Percentiles rank a stretch among this genome's conserved stretches.
Evolutionary conservation across 2,329 filamentous ascomycete genomes (phyloP).

Genomic region (Xylaria sp.): DNA sequence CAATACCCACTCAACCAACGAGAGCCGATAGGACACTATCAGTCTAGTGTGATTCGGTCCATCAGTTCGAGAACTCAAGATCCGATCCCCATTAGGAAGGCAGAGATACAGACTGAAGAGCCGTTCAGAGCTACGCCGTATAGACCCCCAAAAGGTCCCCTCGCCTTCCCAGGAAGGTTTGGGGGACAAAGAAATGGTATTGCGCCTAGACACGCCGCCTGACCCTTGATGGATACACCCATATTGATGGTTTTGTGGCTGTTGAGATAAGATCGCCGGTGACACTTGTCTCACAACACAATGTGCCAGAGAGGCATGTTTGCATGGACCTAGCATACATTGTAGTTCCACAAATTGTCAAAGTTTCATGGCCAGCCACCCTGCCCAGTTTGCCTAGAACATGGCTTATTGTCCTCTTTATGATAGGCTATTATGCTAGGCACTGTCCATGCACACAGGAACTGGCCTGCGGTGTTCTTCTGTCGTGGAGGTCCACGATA

Average conservation of each 20-base stretch:
- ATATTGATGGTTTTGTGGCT: no score
- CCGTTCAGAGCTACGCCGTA: neutral
- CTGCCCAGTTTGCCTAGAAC: neutral
- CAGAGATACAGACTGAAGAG: constrained; percentile 19
- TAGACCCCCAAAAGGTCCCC: neutral
- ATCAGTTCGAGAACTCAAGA: constrained; percentile 21
- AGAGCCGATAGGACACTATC: constrained; percentile 11
- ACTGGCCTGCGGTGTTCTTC: neutral
- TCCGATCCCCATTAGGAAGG: constrained; percentile 38
- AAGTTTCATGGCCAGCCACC: neutral
- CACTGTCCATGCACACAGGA: neutral
- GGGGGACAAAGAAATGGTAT: neutral
- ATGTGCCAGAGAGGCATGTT: neutral
- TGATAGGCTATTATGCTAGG: neutral
- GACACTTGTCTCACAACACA: neutral
- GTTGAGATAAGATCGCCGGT: constrained; percentile 20
- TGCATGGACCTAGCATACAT: neutral
- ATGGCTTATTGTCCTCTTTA: neutral
- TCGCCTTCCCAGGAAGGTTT: constrained; percentile 15
- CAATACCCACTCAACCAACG: constrained; percentile 9
- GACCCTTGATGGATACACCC: neutral
- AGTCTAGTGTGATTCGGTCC: neutral
- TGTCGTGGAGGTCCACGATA: neutral
- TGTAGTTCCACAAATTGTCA: neutral
- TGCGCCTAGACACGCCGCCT: neutral